A percentile compares a stretch with the other conserved stretches of the same genome.
Evolutionary conservation across 768 basidiomycete genomes (phyloP).

Genomic region (Naganishia randhawae): DNA sequence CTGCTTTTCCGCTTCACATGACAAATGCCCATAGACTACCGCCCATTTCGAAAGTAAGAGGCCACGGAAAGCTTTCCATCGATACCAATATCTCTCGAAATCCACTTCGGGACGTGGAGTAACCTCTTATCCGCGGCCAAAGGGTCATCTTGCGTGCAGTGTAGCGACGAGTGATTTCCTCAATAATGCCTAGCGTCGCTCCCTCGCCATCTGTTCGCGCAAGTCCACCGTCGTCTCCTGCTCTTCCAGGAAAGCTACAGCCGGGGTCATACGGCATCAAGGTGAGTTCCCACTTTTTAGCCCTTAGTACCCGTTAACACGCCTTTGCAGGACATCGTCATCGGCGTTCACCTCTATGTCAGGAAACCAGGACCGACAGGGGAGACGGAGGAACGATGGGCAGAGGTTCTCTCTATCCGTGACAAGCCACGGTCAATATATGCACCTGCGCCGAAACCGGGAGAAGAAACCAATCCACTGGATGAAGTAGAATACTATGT

Average conservation of each 20-base stretch:
- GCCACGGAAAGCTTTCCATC: neutral
- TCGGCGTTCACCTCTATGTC: conserved; percentile 95
- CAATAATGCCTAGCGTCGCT: conserved; percentile 4
- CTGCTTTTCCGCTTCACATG: too few relatives aligned
- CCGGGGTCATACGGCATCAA: conserved; percentile 18
- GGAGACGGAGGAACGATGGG: conserved; percentile 79
- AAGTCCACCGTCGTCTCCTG: neutral
- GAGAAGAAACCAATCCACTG: conserved; percentile 56
- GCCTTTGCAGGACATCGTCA: conserved; percentile 65
- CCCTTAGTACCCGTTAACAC: neutral
- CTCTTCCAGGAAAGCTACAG: conserved; percentile 3
- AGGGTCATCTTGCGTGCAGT: neutral
- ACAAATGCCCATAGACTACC: neutral
- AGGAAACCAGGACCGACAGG: conserved; percentile 72
- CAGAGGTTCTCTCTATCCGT: conserved; percentile 91
- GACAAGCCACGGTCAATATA: conserved; percentile 63
- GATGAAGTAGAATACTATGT: conserved; percentile 93
- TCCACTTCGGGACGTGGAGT: neutral
- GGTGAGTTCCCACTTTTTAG: neutral
- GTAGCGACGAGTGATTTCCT: neutral
- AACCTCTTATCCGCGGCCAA: neutral
- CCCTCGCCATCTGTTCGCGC: conserved; percentile 13
- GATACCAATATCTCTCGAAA: neutral
- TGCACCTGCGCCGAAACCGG: conserved; percentile 43
- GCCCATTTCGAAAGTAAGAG: neutral